phyloP scores from a whole-genome alignment of 176 grass and related monocot genomes.

The Phoenix dactylifera region DNA sequence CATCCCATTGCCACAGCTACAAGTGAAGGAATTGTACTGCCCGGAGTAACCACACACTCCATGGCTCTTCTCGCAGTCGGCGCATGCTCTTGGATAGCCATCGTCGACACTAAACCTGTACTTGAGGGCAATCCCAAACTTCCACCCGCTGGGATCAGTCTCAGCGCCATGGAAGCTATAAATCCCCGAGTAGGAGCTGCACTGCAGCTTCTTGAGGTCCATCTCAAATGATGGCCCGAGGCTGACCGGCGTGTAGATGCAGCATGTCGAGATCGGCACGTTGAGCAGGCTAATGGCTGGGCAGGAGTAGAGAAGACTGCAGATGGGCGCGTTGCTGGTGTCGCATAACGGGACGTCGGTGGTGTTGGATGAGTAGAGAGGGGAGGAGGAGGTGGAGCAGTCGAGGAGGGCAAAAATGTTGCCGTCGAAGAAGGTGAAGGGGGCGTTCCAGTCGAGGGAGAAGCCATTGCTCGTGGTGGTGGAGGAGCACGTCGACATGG shows the following conservation, averaged over 20 bases:
- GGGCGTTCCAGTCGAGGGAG: slow-evolving; percentile 20
- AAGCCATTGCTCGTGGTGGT: slow-evolving; percentile 1
- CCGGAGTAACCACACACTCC: slow-evolving; percentile 14
- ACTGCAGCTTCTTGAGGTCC: slow-evolving; percentile 4
- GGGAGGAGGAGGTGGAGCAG: slow-evolving; percentile 7
- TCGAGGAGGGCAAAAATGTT: slow-evolving; percentile 24
- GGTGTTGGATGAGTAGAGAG: background rate
- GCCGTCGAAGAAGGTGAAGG: slow-evolving; percentile 17
- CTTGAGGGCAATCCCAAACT: slow-evolving; percentile 18
- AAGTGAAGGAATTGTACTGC: slow-evolving; percentile 10
- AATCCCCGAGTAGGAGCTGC: slow-evolving; percentile 2
- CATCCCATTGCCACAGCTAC: slow-evolving; percentile 15
- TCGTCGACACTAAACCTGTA: slow-evolving; percentile 24
- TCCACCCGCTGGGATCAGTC: background rate
- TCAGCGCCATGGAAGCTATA: slow-evolving; percentile 9
- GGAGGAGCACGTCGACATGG: slow-evolving; percentile 24
- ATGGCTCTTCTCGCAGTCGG: slow-evolving; percentile 22
- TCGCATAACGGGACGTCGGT: slow-evolving; percentile 3
- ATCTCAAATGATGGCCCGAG: slow-evolving; percentile 18
- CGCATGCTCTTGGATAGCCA: slow-evolving; percentile 14
- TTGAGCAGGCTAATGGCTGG: background rate
- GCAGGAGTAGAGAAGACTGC: slow-evolving; percentile 21
- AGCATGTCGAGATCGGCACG: slow-evolving; percentile 13
- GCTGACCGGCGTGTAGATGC: slow-evolving; percentile 13
- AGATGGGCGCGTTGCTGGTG: slow-evolving; percentile 2